A percentile compares a stretch with the other conserved stretches of the same genome.
phyloP scores from a whole-genome alignment of 371 early-diverging fungal genomes.

The Actinomucor elegans region DNA sequence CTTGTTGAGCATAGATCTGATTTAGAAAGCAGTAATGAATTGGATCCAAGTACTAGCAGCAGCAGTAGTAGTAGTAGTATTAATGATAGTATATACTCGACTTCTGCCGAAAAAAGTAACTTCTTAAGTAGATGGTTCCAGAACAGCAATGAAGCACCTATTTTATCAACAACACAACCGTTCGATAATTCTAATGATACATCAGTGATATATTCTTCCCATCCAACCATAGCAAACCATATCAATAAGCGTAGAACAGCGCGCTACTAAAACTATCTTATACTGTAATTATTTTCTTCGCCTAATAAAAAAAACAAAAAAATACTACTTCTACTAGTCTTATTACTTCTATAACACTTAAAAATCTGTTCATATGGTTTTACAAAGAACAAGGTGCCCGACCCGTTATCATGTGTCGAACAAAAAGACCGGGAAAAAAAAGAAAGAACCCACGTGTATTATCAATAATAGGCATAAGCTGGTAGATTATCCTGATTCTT shows the following conservation, averaged over 20 bases:
- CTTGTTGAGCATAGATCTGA: constrained; percentile 2
- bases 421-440: neutral
- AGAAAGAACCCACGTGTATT: neutral
- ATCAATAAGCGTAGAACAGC: constrained; percentile 6
- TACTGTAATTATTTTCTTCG: no score
- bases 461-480: no score
- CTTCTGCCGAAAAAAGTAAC: constrained; percentile 4
- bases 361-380: constrained; percentile 1
- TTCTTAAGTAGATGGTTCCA: constrained; percentile 18
- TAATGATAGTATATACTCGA: neutral
- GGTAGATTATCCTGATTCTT: no score
- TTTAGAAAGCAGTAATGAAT: neutral
- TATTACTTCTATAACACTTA: no score
- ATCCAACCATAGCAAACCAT: constrained; percentile 13
- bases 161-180: neutral
- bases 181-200: neutral
- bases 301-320: neutral
- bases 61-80: neutral
- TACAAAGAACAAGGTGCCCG: constrained; percentile 5
- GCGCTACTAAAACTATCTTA: no score
- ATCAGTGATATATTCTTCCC: constrained; percentile 9
- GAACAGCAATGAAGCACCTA: neutral
- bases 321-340: no score
- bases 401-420: neutral
- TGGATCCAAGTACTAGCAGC: neutral